A percentile compares a stretch with the other conserved stretches of the same genome.
These are phyloP conservation scores for Gnomoniopsis sp. DNA, from an alignment of 2,329 filamentous ascomycete genomes.

Conservation along the genomic window DNA sequence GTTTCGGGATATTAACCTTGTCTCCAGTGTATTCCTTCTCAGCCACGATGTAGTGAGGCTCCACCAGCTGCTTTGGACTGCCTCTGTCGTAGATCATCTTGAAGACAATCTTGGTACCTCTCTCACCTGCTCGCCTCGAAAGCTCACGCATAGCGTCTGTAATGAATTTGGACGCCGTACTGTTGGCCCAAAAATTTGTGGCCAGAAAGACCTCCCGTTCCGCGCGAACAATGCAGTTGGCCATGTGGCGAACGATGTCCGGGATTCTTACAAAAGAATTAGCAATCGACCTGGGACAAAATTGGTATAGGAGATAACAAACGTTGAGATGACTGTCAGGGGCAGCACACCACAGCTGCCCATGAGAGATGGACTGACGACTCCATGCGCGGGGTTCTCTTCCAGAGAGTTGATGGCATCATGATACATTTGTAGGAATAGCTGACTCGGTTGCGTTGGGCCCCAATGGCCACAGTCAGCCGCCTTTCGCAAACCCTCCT, in stretches of 20 bases:
- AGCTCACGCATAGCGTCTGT: conserved; percentile 68
- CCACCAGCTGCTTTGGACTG: conserved; percentile 58
- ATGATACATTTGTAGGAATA: conserved; percentile 69
- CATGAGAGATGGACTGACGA: conserved; percentile 51
- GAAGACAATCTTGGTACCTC: conserved; percentile 57
- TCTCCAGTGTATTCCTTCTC: conserved; percentile 56
- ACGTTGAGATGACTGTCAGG: conserved; percentile 64
- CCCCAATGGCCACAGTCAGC: conserved; percentile 67
- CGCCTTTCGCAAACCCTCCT: conserved; percentile 50
- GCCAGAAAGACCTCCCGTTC: conserved; percentile 70
- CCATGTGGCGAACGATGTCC: conserved; percentile 71
- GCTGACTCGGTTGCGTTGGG: conserved; percentile 55
- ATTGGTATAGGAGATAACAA: conserved; percentile 17
- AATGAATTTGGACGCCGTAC: conserved; percentile 63
- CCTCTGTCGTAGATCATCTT: conserved; percentile 77
- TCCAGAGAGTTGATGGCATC: conserved; percentile 58
- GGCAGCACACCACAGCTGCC: conserved; percentile 60
- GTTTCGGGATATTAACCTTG: conserved; percentile 57
- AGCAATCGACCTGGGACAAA: background rate
- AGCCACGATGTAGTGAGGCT: conserved; percentile 61
- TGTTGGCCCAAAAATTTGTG: conserved; percentile 74
- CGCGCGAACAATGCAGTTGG: conserved; percentile 71
- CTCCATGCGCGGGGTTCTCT: conserved; percentile 45
- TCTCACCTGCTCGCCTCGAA: conserved; percentile 58
- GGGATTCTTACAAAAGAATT: conserved; percentile 41